Conservation (phyloP, 1,284 basidiomycete genomes). For the Anthracocystis panici-leucophaei region DNA sequence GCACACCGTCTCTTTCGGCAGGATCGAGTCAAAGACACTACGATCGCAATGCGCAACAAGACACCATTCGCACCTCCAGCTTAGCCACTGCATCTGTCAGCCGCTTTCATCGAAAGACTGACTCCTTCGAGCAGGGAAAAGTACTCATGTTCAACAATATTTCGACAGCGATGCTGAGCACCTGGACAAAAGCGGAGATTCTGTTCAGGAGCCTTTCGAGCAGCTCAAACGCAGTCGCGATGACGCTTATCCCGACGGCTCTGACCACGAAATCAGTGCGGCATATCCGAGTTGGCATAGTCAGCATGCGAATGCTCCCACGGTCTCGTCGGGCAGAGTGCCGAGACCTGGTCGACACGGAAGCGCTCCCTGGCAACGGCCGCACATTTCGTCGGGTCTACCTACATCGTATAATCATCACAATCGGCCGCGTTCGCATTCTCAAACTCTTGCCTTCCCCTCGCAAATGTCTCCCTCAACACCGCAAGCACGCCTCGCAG, state of each 20-base stretch:
- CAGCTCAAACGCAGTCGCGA: slow-evolving; percentile 8
- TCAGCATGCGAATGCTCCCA: neutral
- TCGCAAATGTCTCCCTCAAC: neutral
- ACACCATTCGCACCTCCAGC: neutral
- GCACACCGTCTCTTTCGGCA: neutral
- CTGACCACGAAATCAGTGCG: neutral
- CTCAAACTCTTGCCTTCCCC: neutral
- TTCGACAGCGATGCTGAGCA: neutral
- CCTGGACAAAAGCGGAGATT: neutral
- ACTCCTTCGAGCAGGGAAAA: neutral
- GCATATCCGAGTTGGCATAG: neutral
- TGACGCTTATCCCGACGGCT: no score
- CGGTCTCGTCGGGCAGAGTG: neutral
- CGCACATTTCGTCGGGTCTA: slow-evolving; percentile 12
- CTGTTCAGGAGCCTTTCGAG: slow-evolving; percentile 17
- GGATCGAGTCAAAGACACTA: neutral
- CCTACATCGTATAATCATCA: slow-evolving; percentile 17
- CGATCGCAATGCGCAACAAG: neutral
- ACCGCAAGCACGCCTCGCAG: neutral
- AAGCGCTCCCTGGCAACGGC: slow-evolving; percentile 6
- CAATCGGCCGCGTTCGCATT: neutral
- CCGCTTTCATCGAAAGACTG: neutral
- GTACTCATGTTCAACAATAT: no score
- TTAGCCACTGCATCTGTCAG: no score
- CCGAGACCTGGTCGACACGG: neutral